phyloP scores from a whole-genome alignment of 805 yeast genomes.

The Yarrowia sp. region DNA sequence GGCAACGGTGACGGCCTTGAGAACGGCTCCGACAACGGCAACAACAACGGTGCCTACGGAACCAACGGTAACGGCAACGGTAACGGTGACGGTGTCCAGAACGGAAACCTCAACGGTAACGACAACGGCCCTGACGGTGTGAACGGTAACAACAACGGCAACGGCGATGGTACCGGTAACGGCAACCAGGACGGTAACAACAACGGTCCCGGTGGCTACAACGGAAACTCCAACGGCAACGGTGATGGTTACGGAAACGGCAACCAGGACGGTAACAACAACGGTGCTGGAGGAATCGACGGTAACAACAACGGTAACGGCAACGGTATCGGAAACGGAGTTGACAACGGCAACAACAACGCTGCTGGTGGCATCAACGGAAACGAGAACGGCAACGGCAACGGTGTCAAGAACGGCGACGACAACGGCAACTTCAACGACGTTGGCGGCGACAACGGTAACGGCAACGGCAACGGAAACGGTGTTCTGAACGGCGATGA shows the following conservation, averaged over 20 bases:
- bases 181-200: not conserved
- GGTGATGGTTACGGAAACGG: not conserved
- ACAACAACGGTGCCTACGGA: not conserved
- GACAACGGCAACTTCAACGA: not conserved
- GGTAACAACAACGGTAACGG: slow-evolving; percentile 11
- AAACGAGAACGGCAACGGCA: not conserved
- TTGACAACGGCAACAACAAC: slow-evolving; percentile 1
- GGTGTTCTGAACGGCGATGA: not conserved
- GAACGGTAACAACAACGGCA: not conserved
- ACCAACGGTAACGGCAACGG: slow-evolving; percentile 6
- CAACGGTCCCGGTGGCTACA: too few relatives aligned
- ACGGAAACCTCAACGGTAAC: not conserved
- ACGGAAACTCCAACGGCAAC: not conserved
- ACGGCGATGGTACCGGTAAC: not conserved
- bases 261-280: not conserved
- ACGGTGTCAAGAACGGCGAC: not conserved
- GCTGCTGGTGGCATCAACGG: not conserved
- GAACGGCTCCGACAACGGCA: not conserved
- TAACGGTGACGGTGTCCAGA: not conserved
- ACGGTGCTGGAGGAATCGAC: not conserved
- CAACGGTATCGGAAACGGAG: not conserved
- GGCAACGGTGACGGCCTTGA: not conserved
- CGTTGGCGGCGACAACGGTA: not conserved
- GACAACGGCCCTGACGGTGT: not conserved
- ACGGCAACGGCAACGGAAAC: not conserved